These are phyloP conservation scores for Lipomyces mesembrius DNA, from an alignment of 805 yeast species.

Conservation along the genomic window DNA sequence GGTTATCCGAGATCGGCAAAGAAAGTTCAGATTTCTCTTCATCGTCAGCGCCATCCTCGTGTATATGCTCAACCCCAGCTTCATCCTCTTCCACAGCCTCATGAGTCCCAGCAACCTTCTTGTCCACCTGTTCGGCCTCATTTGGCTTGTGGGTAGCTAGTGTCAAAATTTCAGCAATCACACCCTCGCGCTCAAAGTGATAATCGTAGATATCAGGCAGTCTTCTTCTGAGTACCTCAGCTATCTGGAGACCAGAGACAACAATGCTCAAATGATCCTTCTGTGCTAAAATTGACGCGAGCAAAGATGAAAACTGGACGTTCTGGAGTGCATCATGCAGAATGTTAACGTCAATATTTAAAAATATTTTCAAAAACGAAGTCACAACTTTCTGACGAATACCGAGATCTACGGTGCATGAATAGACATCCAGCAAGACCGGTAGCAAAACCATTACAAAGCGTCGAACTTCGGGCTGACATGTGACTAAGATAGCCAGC, in stretches of 20 bases:
- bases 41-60: constrained; percentile 40
- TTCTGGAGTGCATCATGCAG: constrained; percentile 37
- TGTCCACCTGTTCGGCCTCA: constrained; percentile 37
- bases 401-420: constrained; percentile 71
- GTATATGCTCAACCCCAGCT: constrained; percentile 26
- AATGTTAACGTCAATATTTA: constrained; percentile 46
- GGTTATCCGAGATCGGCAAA: neutral
- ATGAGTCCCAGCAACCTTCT: constrained; percentile 22
- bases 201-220: constrained; percentile 53
- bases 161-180: constrained; percentile 57
- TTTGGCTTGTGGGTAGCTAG: constrained; percentile 31
- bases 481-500: constrained; percentile 32
- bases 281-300: constrained; percentile 44
- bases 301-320: constrained; percentile 42
- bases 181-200: constrained; percentile 72
- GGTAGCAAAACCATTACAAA: constrained; percentile 58
- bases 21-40: constrained; percentile 32
- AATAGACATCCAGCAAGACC: constrained; percentile 64
- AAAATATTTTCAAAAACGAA: constrained; percentile 57
- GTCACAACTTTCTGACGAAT: constrained; percentile 63
- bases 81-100: constrained; percentile 44
- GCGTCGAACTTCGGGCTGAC: constrained; percentile 36
- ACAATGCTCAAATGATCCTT: constrained; percentile 48
- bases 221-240: constrained; percentile 52
- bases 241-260: constrained; percentile 57